Evolutionary conservation across 2,329 filamentous ascomycete genomes (phyloP).

Genomic region (Aulographum hederae): DNA sequence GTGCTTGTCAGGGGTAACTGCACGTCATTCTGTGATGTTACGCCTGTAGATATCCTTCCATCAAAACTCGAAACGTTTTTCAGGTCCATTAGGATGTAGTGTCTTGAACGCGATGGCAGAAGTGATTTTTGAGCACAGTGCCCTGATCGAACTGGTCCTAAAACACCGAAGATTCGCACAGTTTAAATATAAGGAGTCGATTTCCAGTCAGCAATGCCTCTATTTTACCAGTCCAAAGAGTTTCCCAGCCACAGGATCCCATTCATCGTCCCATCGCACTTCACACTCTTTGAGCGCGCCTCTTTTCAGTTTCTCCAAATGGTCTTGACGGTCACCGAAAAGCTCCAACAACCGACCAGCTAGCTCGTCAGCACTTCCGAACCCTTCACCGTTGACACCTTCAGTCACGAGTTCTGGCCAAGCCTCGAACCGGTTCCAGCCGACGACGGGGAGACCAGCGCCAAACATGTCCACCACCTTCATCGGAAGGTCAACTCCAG

Average conservation of each 20-base stretch:
- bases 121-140: no score
- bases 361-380: constrained; percentile 52
- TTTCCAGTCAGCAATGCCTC: no score
- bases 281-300: constrained; percentile 59
- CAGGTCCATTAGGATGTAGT: no score
- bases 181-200: no score
- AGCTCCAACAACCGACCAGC: constrained; percentile 43
- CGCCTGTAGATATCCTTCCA: no score
- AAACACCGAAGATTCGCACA: no score
- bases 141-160: no score
- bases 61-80: no score
- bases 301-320: constrained; percentile 42
- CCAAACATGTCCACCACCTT: constrained; percentile 99
- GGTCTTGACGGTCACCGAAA: constrained; percentile 33
- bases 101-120: no score
- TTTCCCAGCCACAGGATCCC: constrained; percentile 64
- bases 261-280: constrained; percentile 79
- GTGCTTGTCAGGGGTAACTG: no score
- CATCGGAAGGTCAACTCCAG: constrained; percentile 92
- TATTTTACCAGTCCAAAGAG: constrained; percentile 40
- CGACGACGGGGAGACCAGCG: constrained; percentile 73
- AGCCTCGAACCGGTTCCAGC: constrained; percentile 71
- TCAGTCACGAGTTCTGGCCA: constrained; percentile 85
- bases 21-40: no score
- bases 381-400: constrained; percentile 70